Percentiles rank a stretch among this genome's conserved stretches.
phyloP scores from a whole-genome alignment of 2,329 filamentous ascomycete species.

The Blastomyces gilchristii region DNA sequence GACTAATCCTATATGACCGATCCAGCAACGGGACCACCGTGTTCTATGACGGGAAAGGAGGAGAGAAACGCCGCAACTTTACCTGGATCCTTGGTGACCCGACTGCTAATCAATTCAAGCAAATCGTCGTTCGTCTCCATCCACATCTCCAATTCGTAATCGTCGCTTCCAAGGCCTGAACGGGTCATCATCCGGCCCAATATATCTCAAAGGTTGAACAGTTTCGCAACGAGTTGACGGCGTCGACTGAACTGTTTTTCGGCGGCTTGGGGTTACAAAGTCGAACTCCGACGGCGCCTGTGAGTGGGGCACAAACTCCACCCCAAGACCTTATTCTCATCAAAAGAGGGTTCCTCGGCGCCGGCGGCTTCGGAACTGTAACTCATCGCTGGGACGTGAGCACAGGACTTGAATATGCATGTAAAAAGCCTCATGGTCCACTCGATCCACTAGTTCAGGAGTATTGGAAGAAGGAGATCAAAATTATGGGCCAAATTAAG shows the following conservation, averaged over 20 bases:
- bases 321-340: not conserved
- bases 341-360: not conserved
- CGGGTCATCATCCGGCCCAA: not conserved
- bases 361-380: not conserved
- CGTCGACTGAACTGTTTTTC: not conserved
- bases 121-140: not conserved
- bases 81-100: not conserved
- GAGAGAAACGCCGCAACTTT: not conserved
- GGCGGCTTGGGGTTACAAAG: not conserved
- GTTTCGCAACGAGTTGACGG: not conserved
- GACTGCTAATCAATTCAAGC: not conserved
- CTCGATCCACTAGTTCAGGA: not conserved
- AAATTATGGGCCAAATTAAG: not conserved
- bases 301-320: not conserved
- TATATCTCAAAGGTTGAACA: not conserved
- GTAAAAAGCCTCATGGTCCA: not conserved
- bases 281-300: not conserved
- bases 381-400: not conserved
- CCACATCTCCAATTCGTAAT: not conserved
- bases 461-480: conserved; percentile 1
- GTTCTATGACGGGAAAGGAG: not conserved
- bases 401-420: conserved; percentile 2
- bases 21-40: conserved; percentile 2
- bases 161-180: not conserved
- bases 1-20: not conserved